Percentiles rank a stretch among this genome's conserved stretches.
Conservation (phyloP, 192 early-diverging fungal genomes). For the Coemansia sp. region DNA sequence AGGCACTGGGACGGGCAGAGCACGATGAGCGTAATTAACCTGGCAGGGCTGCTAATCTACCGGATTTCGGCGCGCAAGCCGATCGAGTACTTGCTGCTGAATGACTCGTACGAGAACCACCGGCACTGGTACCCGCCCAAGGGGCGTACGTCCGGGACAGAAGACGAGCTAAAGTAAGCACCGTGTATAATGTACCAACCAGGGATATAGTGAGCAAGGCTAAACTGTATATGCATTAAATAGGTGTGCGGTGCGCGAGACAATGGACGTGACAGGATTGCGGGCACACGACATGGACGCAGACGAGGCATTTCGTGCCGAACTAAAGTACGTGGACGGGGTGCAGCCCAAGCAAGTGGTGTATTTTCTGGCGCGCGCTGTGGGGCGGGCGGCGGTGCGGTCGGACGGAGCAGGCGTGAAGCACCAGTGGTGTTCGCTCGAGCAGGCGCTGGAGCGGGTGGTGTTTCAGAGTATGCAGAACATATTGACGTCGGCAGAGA, state of each 20-base stretch:
- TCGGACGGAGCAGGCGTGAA: conserved; percentile 65
- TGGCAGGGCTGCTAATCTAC: conserved; percentile 72
- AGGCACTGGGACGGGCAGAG: background rate
- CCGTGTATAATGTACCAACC: background rate
- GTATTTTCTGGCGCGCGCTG: conserved; percentile 75
- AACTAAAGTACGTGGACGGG: conserved; percentile 80
- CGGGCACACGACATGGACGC: conserved; percentile 66
- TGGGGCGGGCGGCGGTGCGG: conserved; percentile 58
- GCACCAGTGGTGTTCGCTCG: conserved; percentile 68
- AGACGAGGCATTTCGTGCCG: conserved; percentile 71
- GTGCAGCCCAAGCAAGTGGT: conserved; percentile 79
- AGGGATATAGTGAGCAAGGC: background rate
- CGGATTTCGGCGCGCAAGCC: conserved; percentile 62
- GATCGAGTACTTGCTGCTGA: conserved; percentile 78
- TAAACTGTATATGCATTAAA: background rate
- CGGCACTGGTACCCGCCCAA: conserved; percentile 84
- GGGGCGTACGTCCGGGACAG: conserved; percentile 71
- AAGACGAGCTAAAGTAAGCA: conserved; percentile 81
- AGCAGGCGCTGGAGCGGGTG: conserved; percentile 56
- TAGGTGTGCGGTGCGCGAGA: conserved; percentile 80
- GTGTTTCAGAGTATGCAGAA: conserved; percentile 83
- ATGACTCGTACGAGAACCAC: conserved; percentile 78
- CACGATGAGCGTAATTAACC: conserved; percentile 42
- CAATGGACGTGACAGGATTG: conserved; percentile 72
- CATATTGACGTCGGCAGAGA: conserved; percentile 48